phyloP scores from a whole-genome alignment of 768 basidiomycete species.

The Pulveroboletus sp. region DNA sequence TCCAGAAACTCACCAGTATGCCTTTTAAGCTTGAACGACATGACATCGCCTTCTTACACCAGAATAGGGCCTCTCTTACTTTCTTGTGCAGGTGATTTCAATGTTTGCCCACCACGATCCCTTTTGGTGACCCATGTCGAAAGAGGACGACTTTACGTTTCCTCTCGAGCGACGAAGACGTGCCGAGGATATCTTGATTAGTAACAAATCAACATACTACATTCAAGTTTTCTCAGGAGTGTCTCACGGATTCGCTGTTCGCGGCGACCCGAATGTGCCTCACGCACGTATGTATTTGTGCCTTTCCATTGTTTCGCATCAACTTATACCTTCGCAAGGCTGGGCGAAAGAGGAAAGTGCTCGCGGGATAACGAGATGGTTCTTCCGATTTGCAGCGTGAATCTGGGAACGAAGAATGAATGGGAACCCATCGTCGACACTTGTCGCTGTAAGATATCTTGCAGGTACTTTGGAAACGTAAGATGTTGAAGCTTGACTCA shows the following conservation, averaged over 20 bases:
- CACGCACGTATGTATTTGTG: conserved; percentile 14
- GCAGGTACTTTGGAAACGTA: neutral
- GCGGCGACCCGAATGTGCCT: conserved; percentile 17
- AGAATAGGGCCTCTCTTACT: conserved; percentile 22
- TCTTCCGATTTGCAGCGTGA: conserved; percentile 37
- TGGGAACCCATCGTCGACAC: no score
- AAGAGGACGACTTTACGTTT: conserved; percentile 54
- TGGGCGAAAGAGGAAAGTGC: conserved; percentile 62
- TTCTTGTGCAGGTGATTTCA: conserved; percentile 22
- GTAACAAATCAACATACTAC: conserved; percentile 47
- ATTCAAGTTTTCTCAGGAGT: conserved; percentile 54
- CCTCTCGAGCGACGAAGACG: conserved; percentile 47
- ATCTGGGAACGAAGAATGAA: neutral
- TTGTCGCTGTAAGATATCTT: neutral
- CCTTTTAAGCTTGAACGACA: neutral
- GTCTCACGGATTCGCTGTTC: conserved; percentile 28
- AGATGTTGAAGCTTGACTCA: neutral
- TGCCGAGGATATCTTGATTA: conserved; percentile 54
- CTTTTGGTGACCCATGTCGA: neutral
- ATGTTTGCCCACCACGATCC: neutral
- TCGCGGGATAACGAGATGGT: conserved; percentile 47
- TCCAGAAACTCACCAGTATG: conserved; percentile 48
- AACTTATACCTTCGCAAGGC: conserved; percentile 29
- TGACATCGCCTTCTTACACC: neutral
- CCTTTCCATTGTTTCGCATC: neutral